Percentiles rank a stretch among this genome's conserved stretches.
phyloP scores from a whole-genome alignment of 306 rosid genomes.

The Rosa rugosa region DNA sequence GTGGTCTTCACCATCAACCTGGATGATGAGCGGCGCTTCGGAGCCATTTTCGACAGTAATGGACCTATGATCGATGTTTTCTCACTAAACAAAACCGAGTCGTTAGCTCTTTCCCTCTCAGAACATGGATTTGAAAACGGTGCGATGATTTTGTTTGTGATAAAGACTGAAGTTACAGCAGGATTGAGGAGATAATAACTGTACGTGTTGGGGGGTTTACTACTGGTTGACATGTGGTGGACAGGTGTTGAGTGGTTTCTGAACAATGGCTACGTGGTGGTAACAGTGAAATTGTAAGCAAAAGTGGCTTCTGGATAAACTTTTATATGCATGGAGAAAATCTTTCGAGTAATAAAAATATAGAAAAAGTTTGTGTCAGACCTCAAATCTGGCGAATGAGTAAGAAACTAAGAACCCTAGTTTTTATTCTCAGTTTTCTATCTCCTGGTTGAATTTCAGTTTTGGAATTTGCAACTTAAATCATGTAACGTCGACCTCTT shows the following conservation, averaged over 20 bases:
- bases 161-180: neutral
- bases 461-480: too few relatives aligned
- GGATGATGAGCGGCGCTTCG: constrained; percentile 33
- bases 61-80: neutral
- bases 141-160: neutral
- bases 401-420: too few relatives aligned
- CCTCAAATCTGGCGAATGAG: too few relatives aligned
- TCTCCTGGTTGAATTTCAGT: too few relatives aligned
- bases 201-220: neutral
- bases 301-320: neutral
- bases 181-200: neutral
- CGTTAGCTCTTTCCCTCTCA: neutral
- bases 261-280: constrained; percentile 14
- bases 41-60: constrained; percentile 36
- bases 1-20: constrained; percentile 36
- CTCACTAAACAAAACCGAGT: neutral
- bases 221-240: constrained; percentile 33
- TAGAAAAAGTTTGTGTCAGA: too few relatives aligned
- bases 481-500: too few relatives aligned
- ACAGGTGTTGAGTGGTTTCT: constrained; percentile 27
- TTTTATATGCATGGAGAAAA: neutral
- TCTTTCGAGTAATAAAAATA: too few relatives aligned
- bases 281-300: constrained; percentile 5
- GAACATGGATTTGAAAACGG: constrained; percentile 5
- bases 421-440: too few relatives aligned